phyloP scores from a whole-genome alignment of 176 grass and related monocot genomes.

The Neostapfia colusana region DNA sequence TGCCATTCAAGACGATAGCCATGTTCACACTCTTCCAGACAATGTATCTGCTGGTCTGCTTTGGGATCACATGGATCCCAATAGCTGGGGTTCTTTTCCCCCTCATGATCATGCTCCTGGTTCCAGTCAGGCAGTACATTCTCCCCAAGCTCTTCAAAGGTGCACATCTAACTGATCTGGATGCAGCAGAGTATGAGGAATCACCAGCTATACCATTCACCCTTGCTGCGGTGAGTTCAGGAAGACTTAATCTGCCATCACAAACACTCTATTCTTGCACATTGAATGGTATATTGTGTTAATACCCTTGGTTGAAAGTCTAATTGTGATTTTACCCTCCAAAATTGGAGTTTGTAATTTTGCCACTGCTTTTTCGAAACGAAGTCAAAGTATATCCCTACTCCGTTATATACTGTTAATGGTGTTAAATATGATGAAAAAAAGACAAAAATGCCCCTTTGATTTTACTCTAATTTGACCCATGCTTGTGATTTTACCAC shows the following conservation, averaged over 20 bases:
- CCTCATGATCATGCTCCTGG: slow-evolving; percentile 96
- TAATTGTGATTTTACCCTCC: too few relatives aligned
- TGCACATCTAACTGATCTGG: slow-evolving; percentile 83
- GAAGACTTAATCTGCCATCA: slow-evolving; percentile 2
- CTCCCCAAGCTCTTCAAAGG: slow-evolving; percentile 99
- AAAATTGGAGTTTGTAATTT: too few relatives aligned
- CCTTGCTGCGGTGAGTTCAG: slow-evolving; percentile 55
- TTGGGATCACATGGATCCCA: slow-evolving; percentile 98
- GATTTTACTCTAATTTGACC: too few relatives aligned
- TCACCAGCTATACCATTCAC: slow-evolving; percentile 79
- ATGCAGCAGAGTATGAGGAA: slow-evolving; percentile 90
- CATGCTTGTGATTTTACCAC: too few relatives aligned
- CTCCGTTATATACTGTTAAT: too few relatives aligned
- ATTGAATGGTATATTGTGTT: not conserved
- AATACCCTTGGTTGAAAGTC: too few relatives aligned
- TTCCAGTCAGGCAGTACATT: slow-evolving; percentile 91
- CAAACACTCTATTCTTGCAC: not conserved
- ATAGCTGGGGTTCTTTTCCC: slow-evolving; percentile 97
- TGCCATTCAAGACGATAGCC: slow-evolving; percentile 94
- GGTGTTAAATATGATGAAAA: too few relatives aligned
- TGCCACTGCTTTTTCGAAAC: too few relatives aligned
- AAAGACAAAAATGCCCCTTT: too few relatives aligned
- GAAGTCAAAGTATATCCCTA: too few relatives aligned
- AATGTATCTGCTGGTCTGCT: slow-evolving; percentile 73
- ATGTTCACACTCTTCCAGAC: slow-evolving; percentile 94